Conservation (phyloP, 1,139 yeast genomes). For the Yamadazyma oceani region DNA sequence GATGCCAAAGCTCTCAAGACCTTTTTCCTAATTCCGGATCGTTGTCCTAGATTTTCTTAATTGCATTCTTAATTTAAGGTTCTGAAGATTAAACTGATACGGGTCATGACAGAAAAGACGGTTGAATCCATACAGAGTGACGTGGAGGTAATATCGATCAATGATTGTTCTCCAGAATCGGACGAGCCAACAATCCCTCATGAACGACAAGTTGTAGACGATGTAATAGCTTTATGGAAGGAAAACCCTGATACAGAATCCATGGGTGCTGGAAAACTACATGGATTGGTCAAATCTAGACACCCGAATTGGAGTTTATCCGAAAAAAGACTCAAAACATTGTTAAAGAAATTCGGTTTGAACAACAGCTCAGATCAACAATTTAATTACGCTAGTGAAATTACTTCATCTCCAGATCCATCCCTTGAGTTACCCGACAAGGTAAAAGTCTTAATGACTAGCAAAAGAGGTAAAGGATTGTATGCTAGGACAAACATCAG, state of each 20-base stretch:
- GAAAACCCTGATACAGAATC: slow-evolving; percentile 64
- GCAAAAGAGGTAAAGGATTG: slow-evolving; percentile 47
- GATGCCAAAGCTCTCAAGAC: no score
- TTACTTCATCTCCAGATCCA: slow-evolving; percentile 55
- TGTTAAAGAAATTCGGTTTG: slow-evolving; percentile 57
- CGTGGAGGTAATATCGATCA: slow-evolving; percentile 33
- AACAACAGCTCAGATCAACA: slow-evolving; percentile 32
- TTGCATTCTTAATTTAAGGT: no score
- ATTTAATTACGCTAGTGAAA: slow-evolving; percentile 52
- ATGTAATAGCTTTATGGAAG: slow-evolving; percentile 65
- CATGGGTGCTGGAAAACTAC: slow-evolving; percentile 55
- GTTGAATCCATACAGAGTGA: slow-evolving; percentile 11
- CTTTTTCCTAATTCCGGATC: no score
- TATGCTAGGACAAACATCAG: slow-evolving; percentile 44
- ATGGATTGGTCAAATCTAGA: slow-evolving; percentile 46
- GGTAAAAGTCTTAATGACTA: slow-evolving; percentile 43
- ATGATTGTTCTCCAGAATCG: slow-evolving; percentile 27
- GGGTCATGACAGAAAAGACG: slow-evolving; percentile 1
- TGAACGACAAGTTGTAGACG: slow-evolving; percentile 63
- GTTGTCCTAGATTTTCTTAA: no score
- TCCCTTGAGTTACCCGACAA: slow-evolving; percentile 48
- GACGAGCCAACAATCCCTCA: slow-evolving; percentile 50
- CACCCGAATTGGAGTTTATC: slow-evolving; percentile 65
- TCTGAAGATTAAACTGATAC: no score
- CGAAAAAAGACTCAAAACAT: slow-evolving; percentile 54